Base-by-base conservation (phyloP, 78 protist genomes). In the Dictyostelium discoideum region DNA sequence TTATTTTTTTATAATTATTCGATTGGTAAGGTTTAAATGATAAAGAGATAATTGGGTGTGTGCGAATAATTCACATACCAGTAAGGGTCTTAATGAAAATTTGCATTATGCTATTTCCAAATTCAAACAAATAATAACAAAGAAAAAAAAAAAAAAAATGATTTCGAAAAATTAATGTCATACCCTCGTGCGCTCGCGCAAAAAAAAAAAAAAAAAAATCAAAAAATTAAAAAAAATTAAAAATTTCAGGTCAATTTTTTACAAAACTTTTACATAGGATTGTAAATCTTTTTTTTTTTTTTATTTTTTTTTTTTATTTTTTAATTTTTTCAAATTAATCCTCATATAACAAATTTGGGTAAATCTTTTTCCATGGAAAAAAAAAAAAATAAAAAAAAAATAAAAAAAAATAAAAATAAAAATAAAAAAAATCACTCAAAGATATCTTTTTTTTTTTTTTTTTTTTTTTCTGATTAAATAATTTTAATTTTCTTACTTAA, bases 51-150 rank as follows among this genome's bases (percentile, higher is more conserved):
- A 54, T 54, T 10, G 18, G n/a, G n/a, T 18, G n/a, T 3, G 65
- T 54, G 65, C n/a, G 65, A 54, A 3, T 54, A 14, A 16, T 16
- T 54, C n/a, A 73, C 79, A 40, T 44, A 85, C 98, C 98, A 6
- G 98, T 97, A 57, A 97, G 93, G n/a, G 98, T 97, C 80, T 97
- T 97, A 22, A 97, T 97, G 73, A 97, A 97, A 60, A 97, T 97
- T 87, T 97, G 98, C 98, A 97, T 97, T 44, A 39, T 87, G 85
- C 42, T 5, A 81, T 14, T 11, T 20, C 20, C 42, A 48, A 48
- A 24, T 20, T 26, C 42, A 48, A 48, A 48, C 37, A 48, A 81
- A 81, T 39, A 81, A 48, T 48, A 42, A 81, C 63, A 24, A 48
- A 48, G 40, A 48, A 50, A 80, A 48, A 81, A 81, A 26, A 48